Evolutionary conservation across 2,329 filamentous ascomycete species (phyloP).

Genomic region (Aspergillus niger): DNA sequence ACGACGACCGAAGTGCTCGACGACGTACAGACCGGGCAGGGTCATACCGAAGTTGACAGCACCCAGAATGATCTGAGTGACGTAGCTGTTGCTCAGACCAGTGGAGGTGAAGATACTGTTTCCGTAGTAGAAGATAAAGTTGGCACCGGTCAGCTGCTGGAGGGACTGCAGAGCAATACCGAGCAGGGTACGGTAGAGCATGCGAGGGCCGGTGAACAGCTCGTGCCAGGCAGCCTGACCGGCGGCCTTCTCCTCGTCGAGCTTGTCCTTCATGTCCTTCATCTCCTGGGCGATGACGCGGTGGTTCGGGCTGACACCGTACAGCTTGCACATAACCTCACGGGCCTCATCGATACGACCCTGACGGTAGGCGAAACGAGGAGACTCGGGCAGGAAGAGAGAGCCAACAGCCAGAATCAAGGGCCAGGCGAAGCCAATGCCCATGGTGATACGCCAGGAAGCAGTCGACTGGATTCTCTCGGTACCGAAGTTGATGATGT

Average conservation of each 20-base stretch:
- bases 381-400: constrained; percentile 59
- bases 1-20: constrained; percentile 69
- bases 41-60: constrained; percentile 70
- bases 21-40: constrained; percentile 68
- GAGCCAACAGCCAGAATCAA: constrained; percentile 58
- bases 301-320: constrained; percentile 59
- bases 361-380: constrained; percentile 60
- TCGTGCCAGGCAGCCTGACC: constrained; percentile 45
- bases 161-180: constrained; percentile 50
- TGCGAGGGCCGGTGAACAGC: constrained; percentile 51
- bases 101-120: constrained; percentile 67
- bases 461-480: constrained; percentile 45
- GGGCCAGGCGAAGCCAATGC: constrained; percentile 61
- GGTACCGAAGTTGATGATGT: constrained; percentile 53
- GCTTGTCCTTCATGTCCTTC: constrained; percentile 60
- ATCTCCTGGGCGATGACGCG: constrained; percentile 58
- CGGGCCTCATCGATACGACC: constrained; percentile 56
- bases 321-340: constrained; percentile 56
- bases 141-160: constrained; percentile 53
- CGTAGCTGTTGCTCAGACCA: constrained; percentile 66
- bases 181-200: constrained; percentile 50
- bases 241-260: constrained; percentile 56
- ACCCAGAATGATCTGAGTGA: constrained; percentile 67
- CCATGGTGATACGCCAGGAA: constrained; percentile 56
- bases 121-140: constrained; percentile 56